These are phyloP conservation scores for Vitis hybrid DNA, from an alignment of 177 flowering plant genomes.

Conservation along the genomic window DNA sequence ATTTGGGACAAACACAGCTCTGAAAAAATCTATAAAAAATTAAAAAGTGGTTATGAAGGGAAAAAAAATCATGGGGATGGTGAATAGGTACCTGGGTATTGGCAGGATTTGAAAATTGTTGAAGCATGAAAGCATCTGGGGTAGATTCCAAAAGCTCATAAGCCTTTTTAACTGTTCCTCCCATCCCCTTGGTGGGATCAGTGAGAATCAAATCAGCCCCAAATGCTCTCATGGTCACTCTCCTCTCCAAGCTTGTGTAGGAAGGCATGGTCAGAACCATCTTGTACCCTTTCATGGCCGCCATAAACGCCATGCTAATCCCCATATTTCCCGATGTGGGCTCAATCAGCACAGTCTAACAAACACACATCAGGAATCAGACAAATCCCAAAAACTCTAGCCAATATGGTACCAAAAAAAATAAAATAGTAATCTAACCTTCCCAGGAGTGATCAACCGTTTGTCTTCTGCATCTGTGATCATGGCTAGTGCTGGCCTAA, in stretches of 20 bases:
- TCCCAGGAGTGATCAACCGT: slow-evolving; percentile 64
- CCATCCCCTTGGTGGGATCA: slow-evolving; percentile 91
- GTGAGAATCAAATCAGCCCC: slow-evolving; percentile 89
- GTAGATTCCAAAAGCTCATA: slow-evolving; percentile 65
- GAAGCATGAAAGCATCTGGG: slow-evolving; percentile 80
- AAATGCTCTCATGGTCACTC: slow-evolving; percentile 91
- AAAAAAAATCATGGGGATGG: background rate
- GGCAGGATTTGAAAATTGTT: slow-evolving; percentile 83
- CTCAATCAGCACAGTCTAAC: slow-evolving; percentile 78
- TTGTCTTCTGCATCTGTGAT: slow-evolving; percentile 76
- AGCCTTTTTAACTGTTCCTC: slow-evolving; percentile 85
- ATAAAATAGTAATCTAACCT: slow-evolving; percentile 39
- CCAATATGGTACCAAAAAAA: background rate
- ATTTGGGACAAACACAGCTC: background rate
- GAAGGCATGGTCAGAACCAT: slow-evolving; percentile 93
- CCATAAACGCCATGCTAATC: slow-evolving; percentile 89
- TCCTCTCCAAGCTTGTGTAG: slow-evolving; percentile 88
- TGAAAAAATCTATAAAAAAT: background rate
- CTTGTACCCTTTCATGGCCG: slow-evolving; percentile 89
- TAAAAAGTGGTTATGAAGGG: background rate
- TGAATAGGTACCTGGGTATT: slow-evolving; percentile 56
- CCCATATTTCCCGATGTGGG: slow-evolving; percentile 99
- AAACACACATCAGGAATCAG: background rate
- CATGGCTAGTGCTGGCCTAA: slow-evolving; percentile 79
- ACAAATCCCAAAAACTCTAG: background rate